Evolutionary conservation across 1,139 yeast genomes (phyloP), one percentile per base, ranked within the genome.

Genomic region (Kodamaea ohmeri): DNA sequence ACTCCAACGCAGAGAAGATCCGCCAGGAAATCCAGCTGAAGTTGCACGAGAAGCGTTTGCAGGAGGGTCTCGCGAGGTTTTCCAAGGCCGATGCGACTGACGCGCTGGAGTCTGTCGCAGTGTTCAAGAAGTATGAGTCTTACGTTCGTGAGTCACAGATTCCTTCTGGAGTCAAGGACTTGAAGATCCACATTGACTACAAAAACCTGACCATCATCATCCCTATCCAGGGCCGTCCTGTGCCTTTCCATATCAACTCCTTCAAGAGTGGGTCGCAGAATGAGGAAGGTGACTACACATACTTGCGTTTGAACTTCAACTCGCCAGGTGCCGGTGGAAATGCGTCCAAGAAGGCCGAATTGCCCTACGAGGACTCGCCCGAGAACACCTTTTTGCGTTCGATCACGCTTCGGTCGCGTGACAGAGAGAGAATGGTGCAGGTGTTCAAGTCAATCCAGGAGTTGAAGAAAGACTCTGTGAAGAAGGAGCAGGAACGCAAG

Each of bases 221-320:
- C 43, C 98, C 98, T 36, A 85, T 92, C 44, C 80, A 84, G 53
- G 98, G 98, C 44, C 78, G 98, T 55, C 97, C 98, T 2, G 98
- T 94, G 35, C 98, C 98, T 20, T 90, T 92, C 72, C 98, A 92
- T 60, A 89, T 92, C 53, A 88, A 89, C 56, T 73, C 97, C 6
- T 90, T 87, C 64, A 92, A 90, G 58, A 90, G 88, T 60, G 97
- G 97, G 35, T 85, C 95, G 17, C 92, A 89, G 56, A 88, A 84
- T 49, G 98, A 92, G 55, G 98, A 94, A 67, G 97, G 97, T 33
- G 97, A 90, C 49, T 89, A 77, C 59, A 90, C 96, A 1, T 90
- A 87, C 55, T 63, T 92, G 53, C 79, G 98, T 61, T 73, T 92
- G 53, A 92, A 92, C 60, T 89, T 92, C 70, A 83, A 90, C 59